phyloP scores from a whole-genome alignment of 148 eudicot genomes.

The Beta vulgaris region DNA sequence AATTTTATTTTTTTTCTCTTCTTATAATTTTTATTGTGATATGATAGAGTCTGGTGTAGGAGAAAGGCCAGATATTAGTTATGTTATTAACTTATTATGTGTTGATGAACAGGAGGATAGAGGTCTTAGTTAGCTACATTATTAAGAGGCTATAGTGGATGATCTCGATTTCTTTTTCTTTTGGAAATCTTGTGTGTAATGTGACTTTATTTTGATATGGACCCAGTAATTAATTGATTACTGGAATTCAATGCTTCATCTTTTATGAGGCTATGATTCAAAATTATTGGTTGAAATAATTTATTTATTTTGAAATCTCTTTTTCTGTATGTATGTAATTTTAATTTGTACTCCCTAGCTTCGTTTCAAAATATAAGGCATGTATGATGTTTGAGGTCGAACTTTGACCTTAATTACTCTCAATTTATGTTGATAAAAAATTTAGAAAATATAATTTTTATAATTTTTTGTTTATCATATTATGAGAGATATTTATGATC shows the following conservation, averaged over 20 bases:
- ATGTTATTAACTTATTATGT: slow-evolving; percentile 3
- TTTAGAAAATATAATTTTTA: too few species aligned
- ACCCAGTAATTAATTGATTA: slow-evolving; percentile 4
- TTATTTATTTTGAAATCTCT: not conserved
- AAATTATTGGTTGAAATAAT: slow-evolving; percentile 11
- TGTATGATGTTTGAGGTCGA: too few species aligned
- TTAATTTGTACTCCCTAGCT: too few species aligned
- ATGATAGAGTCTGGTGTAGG: slow-evolving; percentile 20
- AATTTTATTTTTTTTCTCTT: not conserved
- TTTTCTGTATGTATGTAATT: not conserved
- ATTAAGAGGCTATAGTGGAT: slow-evolving; percentile 7
- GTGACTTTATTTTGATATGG: not conserved
- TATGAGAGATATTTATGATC: too few species aligned
- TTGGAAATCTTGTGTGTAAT: slow-evolving; percentile 17
- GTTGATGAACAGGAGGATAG: slow-evolving; percentile 16
- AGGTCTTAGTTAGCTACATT: slow-evolving; percentile 20
- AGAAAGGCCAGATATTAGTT: slow-evolving; percentile 9
- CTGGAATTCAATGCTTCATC: slow-evolving; percentile 1
- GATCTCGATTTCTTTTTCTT: not conserved
- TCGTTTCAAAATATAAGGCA: too few species aligned
- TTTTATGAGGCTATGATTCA: slow-evolving; percentile 9
- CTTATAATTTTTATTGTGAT: slow-evolving; percentile 15
- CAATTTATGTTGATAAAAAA: too few species aligned
- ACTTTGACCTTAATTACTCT: too few species aligned
- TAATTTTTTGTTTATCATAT: too few species aligned